Evolutionary conservation across 2,329 filamentous ascomycete species (phyloP), one percentile per base, ranked within the genome.

Genomic region (Fusarium zealandicum): DNA sequence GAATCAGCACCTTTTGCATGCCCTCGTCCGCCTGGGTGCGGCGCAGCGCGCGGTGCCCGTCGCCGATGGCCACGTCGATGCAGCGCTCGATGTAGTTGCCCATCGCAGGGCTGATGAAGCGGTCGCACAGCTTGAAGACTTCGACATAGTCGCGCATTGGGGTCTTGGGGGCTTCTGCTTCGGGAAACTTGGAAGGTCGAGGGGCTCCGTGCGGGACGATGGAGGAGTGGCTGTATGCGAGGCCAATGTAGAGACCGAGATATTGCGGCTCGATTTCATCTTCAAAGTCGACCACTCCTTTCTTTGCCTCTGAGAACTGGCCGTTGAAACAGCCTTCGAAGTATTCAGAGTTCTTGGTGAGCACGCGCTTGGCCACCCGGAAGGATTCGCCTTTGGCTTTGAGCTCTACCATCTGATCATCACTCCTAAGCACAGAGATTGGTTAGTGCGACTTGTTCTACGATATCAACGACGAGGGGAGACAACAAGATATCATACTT

Each of bases 51-150:
- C 71, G 66, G 43, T 74, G 72, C 4, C 69, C 67, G 46, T 74
- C 68, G 4, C 61, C 61, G 10, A 74, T 72, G 36, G 64, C 58
- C 5, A 64, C 62, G 32, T 66, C 47, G 40, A 74, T 70, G 48
- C 69, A 74, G 8, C 57, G 42, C n/a, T 59, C 37, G 20, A 74
- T 69, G 18, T 68, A 73, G 0, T 56, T 49, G 3, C 59, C 66
- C 66, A 75, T 73, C 4, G 48, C 30, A 1, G 49, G 44, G 46
- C 71, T 72, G 12, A 73, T 48, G 44, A 75, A 74, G 11, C 71
- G 67, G 32, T 75, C 72, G 46, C 72, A 73, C 9, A 75, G 66
- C 59, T 74, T 74, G 54, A 68, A 73, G 4, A 75, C 72, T 38
- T 74, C 72, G 27, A 75, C 51, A 14, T 63, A 72, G 45, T 75